phyloP scores from a whole-genome alignment of 495 filamentous ascomycete genomes.

The Melanomma pulvis-pyrius region DNA sequence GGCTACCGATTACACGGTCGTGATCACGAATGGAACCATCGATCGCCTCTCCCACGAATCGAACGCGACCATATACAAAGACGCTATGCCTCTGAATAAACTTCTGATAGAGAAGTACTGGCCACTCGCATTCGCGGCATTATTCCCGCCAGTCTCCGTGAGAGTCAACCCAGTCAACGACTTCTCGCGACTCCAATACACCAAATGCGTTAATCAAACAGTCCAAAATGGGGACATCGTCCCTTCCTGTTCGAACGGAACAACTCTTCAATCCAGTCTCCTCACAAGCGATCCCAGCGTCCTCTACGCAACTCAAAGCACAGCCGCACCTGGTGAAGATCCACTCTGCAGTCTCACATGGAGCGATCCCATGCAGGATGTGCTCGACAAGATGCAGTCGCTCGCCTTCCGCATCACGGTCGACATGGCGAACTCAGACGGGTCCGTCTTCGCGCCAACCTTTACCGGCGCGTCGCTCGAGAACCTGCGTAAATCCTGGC shows the following conservation, averaged over 20 bases:
- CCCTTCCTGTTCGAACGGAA: constrained; percentile 3
- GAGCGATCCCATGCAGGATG: constrained; percentile 27
- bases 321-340: not conserved
- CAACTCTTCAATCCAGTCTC: not conserved
- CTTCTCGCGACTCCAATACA: constrained; percentile 7
- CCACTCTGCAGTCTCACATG: constrained; percentile 21
- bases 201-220: constrained; percentile 4
- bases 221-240: not conserved
- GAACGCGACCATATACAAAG: constrained; percentile 9
- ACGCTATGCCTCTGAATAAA: constrained; percentile 3
- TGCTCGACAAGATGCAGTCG: constrained; percentile 21
- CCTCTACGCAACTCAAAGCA: constrained; percentile 13
- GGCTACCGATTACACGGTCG: constrained; percentile 2
- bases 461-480: constrained; percentile 3
- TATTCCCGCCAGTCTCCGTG: constrained; percentile 28
- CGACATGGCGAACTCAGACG: constrained; percentile 21
- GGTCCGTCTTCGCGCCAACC: constrained; percentile 11
- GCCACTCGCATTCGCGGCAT: constrained; percentile 10
- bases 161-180: constrained; percentile 18
- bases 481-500: constrained; percentile 1
- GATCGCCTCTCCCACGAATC: not conserved
- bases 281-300: constrained; percentile 22
- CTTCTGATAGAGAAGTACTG: constrained; percentile 20
- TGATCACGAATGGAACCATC: constrained; percentile 19
- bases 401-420: constrained; percentile 31